Evolutionary conservation across 352 stramenopile species (phyloP).

Genomic region (Discostella stelligera): DNA sequence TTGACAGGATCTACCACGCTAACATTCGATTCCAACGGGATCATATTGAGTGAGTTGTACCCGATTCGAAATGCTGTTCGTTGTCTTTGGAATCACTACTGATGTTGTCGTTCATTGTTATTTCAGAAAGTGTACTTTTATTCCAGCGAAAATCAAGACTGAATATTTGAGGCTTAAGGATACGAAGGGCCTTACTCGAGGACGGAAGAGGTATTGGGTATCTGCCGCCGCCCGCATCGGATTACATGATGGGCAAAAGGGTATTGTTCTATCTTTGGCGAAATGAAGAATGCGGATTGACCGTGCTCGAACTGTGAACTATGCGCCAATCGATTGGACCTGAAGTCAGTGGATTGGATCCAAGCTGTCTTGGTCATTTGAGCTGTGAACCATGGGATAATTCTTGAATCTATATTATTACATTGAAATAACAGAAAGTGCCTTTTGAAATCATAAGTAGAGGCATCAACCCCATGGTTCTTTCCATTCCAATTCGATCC

Average conservation of each 20-base stretch:
- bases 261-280: slow-evolving; percentile 17
- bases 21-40: slow-evolving; percentile 29
- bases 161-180: slow-evolving; percentile 23
- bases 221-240: slow-evolving; percentile 6
- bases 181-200: slow-evolving; percentile 9
- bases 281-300: neutral
- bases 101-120: neutral
- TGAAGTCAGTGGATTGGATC: neutral
- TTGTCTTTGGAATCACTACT: neutral
- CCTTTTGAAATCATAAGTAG: too few species aligned
- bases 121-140: slow-evolving; percentile 9
- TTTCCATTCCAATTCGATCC: too few species aligned
- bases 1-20: slow-evolving; percentile 25
- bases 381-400: neutral
- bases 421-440: too few species aligned
- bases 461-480: too few species aligned
- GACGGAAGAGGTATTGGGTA: slow-evolving; percentile 32
- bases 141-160: slow-evolving; percentile 27
- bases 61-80: neutral
- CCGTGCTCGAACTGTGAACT: neutral
- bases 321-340: neutral
- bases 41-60: slow-evolving; percentile 18
- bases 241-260: slow-evolving; percentile 20
- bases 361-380: neutral
- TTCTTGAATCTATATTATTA: too few species aligned